Conservation (phyloP, 2,329 filamentous ascomycete species). For the Gnomoniopsis smithogilvyi region DNA sequence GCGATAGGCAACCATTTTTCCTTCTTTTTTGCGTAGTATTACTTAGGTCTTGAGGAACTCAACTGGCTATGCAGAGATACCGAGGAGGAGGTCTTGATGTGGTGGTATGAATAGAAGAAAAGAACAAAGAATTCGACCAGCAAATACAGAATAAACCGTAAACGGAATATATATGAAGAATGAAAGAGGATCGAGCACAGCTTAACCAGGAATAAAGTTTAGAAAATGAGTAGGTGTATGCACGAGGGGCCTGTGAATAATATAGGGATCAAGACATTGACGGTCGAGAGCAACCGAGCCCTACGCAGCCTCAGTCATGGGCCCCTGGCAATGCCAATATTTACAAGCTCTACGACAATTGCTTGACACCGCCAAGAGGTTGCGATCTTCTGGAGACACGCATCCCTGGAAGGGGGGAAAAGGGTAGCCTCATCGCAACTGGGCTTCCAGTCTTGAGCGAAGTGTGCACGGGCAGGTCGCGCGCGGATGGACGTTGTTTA, state of each 20-base stretch:
- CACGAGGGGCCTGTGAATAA: constrained; percentile 22
- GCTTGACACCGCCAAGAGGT: no score
- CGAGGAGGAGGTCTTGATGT: constrained; percentile 10
- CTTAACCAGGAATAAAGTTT: constrained; percentile 21
- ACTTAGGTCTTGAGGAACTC: constrained; percentile 7
- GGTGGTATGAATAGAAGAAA: constrained; percentile 22
- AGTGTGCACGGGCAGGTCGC: background rate
- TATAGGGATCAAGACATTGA: constrained; percentile 25
- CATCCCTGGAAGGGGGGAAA: no score
- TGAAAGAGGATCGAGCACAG: constrained; percentile 32
- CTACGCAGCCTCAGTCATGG: background rate
- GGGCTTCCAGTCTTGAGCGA: background rate
- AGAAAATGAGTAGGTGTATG: background rate
- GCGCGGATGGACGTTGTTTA: background rate
- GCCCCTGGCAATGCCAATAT: background rate
- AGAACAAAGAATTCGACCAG: constrained; percentile 29
- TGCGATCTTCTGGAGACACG: no score
- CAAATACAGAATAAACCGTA: constrained; percentile 31
- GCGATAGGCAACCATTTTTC: constrained; percentile 35
- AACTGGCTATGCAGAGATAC: no score
- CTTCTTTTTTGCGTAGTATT: constrained; percentile 12
- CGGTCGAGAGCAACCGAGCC: background rate
- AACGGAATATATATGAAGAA: constrained; percentile 24
- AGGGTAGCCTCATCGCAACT: background rate
- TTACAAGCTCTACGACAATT: background rate